Percentiles rank a stretch among this genome's conserved stretches.
Conservation (phyloP, 2,329 filamentous ascomycete genomes). For the Alternaria arborescens region DNA sequence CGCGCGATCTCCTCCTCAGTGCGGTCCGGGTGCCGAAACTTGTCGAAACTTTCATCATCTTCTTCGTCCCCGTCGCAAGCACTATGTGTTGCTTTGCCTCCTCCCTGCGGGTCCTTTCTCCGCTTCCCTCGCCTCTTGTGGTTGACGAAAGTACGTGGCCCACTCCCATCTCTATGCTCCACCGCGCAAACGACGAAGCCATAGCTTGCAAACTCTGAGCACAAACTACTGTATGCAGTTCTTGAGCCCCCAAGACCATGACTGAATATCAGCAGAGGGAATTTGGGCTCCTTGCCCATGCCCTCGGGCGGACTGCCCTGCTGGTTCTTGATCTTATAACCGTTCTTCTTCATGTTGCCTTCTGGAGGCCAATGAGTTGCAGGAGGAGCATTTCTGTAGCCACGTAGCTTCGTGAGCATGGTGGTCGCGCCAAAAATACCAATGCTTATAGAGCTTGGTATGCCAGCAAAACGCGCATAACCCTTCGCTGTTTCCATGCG, state of each 20-base stretch:
- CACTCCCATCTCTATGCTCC: constrained; percentile 72
- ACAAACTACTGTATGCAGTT: constrained; percentile 69
- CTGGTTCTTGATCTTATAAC: constrained; percentile 53
- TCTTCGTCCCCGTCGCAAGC: constrained; percentile 15
- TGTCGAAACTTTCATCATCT: constrained; percentile 33
- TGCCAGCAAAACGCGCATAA: constrained; percentile 68
- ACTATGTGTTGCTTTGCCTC: constrained; percentile 19
- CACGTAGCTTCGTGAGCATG: constrained; percentile 72
- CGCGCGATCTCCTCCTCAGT: constrained; percentile 49
- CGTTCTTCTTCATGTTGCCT: constrained; percentile 49
- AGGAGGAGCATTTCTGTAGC: constrained; percentile 67
- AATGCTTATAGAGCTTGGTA: constrained; percentile 58
- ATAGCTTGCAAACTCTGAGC: constrained; percentile 72
- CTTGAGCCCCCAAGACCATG: constrained; percentile 71
- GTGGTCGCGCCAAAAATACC: constrained; percentile 65
- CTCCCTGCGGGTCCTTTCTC: constrained; percentile 27
- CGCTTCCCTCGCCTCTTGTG: constrained; percentile 52
- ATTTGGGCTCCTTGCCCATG: constrained; percentile 54
- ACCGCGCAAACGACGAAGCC: constrained; percentile 71
- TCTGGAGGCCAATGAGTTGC: constrained; percentile 64
- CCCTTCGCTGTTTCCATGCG: constrained; percentile 65
- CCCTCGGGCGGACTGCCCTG: constrained; percentile 51
- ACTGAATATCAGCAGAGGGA: constrained; percentile 71
- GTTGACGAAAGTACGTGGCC: constrained; percentile 69
- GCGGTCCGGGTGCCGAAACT: constrained; percentile 48